Evolutionary conservation across 352 stramenopile species (phyloP).

Genomic region (Phytopythium delawarense): DNA sequence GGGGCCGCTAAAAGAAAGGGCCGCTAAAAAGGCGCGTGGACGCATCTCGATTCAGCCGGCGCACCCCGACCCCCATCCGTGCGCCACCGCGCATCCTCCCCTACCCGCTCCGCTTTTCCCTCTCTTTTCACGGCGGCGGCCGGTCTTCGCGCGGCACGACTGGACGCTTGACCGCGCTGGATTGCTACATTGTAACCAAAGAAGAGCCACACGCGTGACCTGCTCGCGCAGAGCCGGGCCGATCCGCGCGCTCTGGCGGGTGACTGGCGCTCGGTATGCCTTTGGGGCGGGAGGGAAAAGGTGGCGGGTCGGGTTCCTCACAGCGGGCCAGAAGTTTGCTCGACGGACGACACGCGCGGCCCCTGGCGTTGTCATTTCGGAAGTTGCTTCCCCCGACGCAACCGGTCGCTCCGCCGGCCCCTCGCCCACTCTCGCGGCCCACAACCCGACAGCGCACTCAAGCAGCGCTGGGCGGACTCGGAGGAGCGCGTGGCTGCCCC

Average conservation of each 20-base stretch:
- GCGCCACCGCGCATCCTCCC: background rate
- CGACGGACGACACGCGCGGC: constrained; percentile 38
- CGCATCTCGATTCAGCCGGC: background rate
- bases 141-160: constrained; percentile 13
- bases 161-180: constrained; percentile 27
- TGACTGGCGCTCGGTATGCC: background rate
- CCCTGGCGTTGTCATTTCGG: constrained; percentile 43
- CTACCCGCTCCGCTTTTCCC: background rate
- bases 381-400: constrained; percentile 49
- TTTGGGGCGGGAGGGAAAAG: background rate
- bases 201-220: constrained; percentile 9
- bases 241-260: background rate
- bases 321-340: constrained; percentile 13
- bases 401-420: constrained; percentile 7
- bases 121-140: background rate
- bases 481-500: background rate
- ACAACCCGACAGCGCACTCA: constrained; percentile 1
- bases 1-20: background rate
- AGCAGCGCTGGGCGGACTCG: background rate
- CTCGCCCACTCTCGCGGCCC: constrained; percentile 5
- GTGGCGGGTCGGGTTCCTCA: constrained; percentile 12
- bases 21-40: background rate
- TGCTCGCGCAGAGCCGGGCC: constrained; percentile 10
- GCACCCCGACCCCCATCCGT: background rate
- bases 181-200: constrained; percentile 35